Base-by-base conservation (phyloP, 1,139 yeast species). In the Saccharomyces pastorianus region DNA sequence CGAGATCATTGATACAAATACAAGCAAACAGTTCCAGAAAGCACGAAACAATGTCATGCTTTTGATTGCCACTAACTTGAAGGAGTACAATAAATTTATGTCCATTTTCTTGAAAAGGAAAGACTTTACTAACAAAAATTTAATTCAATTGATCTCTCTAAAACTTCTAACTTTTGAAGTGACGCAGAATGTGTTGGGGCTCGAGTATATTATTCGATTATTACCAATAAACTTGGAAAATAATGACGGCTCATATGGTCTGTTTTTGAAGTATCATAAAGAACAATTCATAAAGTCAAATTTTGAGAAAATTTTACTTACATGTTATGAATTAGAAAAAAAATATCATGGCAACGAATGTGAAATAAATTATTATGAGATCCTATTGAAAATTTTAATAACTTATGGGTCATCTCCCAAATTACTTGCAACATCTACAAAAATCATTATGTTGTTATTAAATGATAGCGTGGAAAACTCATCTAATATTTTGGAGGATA, bases 31-130 rank as follows among this genome's bases (percentile, higher is more conserved):
- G 9, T 38, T 38, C 26, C 44, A 53, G 20, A 53, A 49, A 17
- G 59, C 61, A 4, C 61, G 67, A 48, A 55, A 56, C 17, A 60
- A 59, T 47, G 52, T 68, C 34, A 46, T 62, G 11, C 53, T 65
- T 9, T 56, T 68, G 28, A 63, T 62, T 62, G 51, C 56, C 20
- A 53, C 61, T 1, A 60, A 61, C 31, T 26, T 46, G 8, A 58
- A 64, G 46, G 71, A 68, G 8, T 67, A 67, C 49, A 62, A 61
- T 48, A 68, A 67, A 46, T 66, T 64, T 46, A 61, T 67, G 62
- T 61, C 71, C 1, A 61, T 68, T 17, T 67, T 58, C 51, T 54
- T 68, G 50, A 68, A 67, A 50, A 58, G 71, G 34, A 66, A 64
- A 53, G 61, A 60, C 54, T 65, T 64, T 42, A 58, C 59, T 14